A percentile compares a stretch with the other conserved stretches of the same genome.
phyloP scores from a whole-genome alignment of 2,329 filamentous ascomycete species.

The Claviceps paspali region DNA sequence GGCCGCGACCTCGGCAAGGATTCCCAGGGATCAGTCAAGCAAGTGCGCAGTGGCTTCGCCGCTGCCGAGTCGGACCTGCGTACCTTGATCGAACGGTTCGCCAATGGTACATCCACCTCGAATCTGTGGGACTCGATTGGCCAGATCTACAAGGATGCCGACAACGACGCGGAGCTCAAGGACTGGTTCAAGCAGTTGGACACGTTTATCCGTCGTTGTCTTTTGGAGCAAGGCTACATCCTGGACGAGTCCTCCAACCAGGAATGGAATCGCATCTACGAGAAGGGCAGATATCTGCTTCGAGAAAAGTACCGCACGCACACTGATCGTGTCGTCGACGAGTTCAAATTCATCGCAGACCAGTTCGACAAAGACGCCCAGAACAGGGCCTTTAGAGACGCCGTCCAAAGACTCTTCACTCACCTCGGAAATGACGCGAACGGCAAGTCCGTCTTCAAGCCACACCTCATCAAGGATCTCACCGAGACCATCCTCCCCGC shows the following conservation, averaged over 20 bases:
- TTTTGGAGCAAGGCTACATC: conserved; percentile 84
- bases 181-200: conserved; percentile 77
- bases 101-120: conserved; percentile 80
- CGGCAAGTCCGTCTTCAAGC: conserved; percentile 83
- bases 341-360: conserved; percentile 75
- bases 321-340: conserved; percentile 73
- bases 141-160: conserved; percentile 73
- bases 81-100: conserved; percentile 85
- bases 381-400: conserved; percentile 65
- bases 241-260: conserved; percentile 64
- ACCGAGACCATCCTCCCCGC: conserved; percentile 73
- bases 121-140: conserved; percentile 77
- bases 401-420: conserved; percentile 71
- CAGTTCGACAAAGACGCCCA: conserved; percentile 82
- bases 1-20: conserved; percentile 49
- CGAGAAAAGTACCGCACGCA: conserved; percentile 77
- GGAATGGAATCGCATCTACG: conserved; percentile 75
- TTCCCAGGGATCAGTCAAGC: conserved; percentile 53
- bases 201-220: conserved; percentile 61
- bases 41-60: conserved; percentile 51
- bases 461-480: conserved; percentile 78
- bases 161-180: conserved; percentile 72
- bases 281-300: conserved; percentile 72
- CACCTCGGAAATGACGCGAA: conserved; percentile 75
- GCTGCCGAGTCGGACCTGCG: conserved; percentile 61